A percentile compares a stretch with the other conserved stretches of the same genome.
Conservation (phyloP, 495 filamentous ascomycete species). For the Aspergillus panamensis region DNA sequence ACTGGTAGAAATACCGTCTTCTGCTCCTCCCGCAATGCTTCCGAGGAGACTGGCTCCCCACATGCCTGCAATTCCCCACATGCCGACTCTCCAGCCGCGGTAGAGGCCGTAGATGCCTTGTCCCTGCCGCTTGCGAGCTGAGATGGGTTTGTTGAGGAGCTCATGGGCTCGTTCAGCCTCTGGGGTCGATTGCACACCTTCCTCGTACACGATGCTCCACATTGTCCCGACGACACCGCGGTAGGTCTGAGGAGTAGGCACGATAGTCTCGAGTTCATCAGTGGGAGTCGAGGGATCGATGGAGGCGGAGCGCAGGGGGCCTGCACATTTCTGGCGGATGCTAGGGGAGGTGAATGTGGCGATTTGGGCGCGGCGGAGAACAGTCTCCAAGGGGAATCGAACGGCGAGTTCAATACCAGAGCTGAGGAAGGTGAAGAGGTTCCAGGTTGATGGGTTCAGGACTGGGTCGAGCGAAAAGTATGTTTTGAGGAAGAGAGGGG, state of each 20-base stretch:
- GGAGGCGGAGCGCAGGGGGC: constrained; percentile 39
- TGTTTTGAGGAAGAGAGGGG: constrained; percentile 75
- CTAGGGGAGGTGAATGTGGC: constrained; percentile 53
- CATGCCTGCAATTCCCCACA: constrained; percentile 90
- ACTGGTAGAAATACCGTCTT: constrained; percentile 36
- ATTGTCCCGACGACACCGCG: constrained; percentile 80
- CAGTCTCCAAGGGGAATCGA: constrained; percentile 86
- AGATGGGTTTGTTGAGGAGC: constrained; percentile 32
- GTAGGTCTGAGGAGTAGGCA: constrained; percentile 61
- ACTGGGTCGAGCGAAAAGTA: constrained; percentile 77
- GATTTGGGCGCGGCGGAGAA: constrained; percentile 83
- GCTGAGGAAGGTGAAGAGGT: constrained; percentile 70
- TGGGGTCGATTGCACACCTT: constrained; percentile 53
- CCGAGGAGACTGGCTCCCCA: constrained; percentile 70
- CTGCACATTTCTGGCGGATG: constrained; percentile 54
- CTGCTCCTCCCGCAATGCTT: constrained; percentile 36
- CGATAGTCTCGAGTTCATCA: constrained; percentile 63
- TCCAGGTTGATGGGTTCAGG: constrained; percentile 74
- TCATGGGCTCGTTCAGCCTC: constrained; percentile 36
- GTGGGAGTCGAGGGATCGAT: constrained; percentile 26
- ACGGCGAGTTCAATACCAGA: constrained; percentile 76
- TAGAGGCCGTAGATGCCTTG: constrained; percentile 84
- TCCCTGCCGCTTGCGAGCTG: constrained; percentile 56
- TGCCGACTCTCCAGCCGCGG: constrained; percentile 90
- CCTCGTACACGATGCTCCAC: constrained; percentile 80